These are phyloP conservation scores for Scheffersomyces illinoinensis DNA, from an alignment of 1,139 yeast genomes.

Conservation along the genomic window DNA sequence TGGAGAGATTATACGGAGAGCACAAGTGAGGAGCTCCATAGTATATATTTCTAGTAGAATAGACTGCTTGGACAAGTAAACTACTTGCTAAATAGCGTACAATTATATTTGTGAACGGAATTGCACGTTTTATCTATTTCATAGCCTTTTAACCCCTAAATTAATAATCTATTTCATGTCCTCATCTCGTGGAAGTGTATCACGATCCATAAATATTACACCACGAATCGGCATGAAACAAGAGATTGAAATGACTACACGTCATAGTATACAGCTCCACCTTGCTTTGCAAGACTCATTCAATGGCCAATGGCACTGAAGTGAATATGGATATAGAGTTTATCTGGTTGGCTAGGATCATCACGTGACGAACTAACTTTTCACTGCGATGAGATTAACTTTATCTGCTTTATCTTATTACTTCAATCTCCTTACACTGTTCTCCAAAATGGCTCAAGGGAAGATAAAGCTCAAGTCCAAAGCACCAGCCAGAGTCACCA, in stretches of 20 bases:
- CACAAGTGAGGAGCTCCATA: not conserved
- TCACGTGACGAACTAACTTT: not conserved
- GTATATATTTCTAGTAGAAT: not conserved
- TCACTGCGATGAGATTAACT: not conserved
- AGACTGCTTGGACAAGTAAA: not conserved
- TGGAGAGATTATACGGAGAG: not conserved
- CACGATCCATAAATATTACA: not conserved
- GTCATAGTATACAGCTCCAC: not conserved
- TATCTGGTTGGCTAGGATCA: not conserved
- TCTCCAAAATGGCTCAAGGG: slow-evolving; percentile 56
- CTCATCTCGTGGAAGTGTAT: not conserved
- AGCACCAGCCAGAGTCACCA: slow-evolving; percentile 51
- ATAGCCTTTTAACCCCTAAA: not conserved
- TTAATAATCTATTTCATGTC: not conserved
- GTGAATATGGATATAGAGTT: not conserved
- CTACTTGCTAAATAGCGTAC: not conserved
- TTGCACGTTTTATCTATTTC: too few species aligned
- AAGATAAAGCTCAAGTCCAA: slow-evolving; percentile 48
- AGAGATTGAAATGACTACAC: not conserved
- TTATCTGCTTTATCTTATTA: not conserved
- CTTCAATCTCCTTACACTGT: not conserved
- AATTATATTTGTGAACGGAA: not conserved
- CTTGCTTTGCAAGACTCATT: not conserved
- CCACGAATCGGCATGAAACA: not conserved
- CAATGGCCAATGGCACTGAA: not conserved